Conservation (phyloP, 192 early-diverging fungal genomes). For the Geranomyces variabilis region DNA sequence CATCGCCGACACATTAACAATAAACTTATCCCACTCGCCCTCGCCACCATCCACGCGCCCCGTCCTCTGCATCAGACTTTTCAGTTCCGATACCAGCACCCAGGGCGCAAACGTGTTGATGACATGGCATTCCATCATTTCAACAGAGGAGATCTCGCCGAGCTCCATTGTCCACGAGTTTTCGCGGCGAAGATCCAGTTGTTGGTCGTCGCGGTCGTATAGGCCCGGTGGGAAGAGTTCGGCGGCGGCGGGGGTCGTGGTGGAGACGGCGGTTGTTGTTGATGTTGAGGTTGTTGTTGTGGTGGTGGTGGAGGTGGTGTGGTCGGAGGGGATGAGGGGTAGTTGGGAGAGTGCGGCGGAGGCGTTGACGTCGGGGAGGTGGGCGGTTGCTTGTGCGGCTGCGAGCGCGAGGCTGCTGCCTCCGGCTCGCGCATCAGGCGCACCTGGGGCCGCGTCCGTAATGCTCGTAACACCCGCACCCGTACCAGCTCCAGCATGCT, state of each 20-base stretch:
- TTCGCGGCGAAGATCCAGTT: constrained; percentile 51
- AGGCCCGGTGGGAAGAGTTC: constrained; percentile 47
- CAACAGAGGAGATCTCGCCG: constrained; percentile 54
- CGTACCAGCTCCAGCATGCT: constrained; percentile 23
- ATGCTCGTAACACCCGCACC: background rate
- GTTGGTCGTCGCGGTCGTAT: constrained; percentile 60
- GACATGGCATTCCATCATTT: constrained; percentile 64
- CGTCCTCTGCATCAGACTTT: constrained; percentile 47
- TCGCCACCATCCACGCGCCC: constrained; percentile 21
- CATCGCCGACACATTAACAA: constrained; percentile 63
- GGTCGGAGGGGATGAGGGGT: constrained; percentile 40
- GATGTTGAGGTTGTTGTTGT: background rate
- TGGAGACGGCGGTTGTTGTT: background rate
- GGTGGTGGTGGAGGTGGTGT: background rate
- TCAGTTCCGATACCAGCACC: constrained; percentile 57
- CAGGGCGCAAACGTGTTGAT: constrained; percentile 66
- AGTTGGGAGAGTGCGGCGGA: constrained; percentile 53
- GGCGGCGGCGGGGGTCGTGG: no score
- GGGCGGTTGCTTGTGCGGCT: constrained; percentile 24
- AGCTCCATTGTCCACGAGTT: constrained; percentile 58
- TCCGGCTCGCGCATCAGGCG: background rate
- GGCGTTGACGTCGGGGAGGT: constrained; percentile 30
- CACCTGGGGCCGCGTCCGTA: background rate
- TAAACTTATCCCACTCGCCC: constrained; percentile 47
- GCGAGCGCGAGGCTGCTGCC: constrained; percentile 26